Conservation (phyloP, 2,329 filamentous ascomycete genomes). For the Penicillium sp. region DNA sequence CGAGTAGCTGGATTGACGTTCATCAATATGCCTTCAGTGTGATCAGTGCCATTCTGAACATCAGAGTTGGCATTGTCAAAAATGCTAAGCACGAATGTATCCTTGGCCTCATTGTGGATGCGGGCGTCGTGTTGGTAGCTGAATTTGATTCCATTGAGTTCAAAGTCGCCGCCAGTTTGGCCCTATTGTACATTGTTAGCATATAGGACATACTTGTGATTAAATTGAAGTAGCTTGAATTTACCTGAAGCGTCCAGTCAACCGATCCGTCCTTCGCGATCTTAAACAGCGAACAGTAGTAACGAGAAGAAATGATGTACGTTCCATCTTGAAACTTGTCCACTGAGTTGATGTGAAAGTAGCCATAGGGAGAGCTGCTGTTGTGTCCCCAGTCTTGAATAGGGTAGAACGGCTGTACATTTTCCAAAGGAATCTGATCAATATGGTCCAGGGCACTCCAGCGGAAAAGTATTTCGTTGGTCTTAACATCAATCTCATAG, state of each 20-base stretch:
- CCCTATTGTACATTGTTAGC: constrained; percentile 16
- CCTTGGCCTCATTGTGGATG: constrained; percentile 28
- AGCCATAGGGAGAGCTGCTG: constrained; percentile 23
- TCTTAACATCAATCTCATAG: constrained; percentile 32
- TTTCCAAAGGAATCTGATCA: constrained; percentile 19
- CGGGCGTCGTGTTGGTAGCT: constrained; percentile 36
- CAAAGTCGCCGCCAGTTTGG: constrained; percentile 28
- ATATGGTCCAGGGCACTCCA: constrained; percentile 33
- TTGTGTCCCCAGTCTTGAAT: constrained; percentile 10
- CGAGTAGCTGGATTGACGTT: constrained; percentile 15
- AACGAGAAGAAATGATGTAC: neutral
- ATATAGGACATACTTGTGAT: neutral
- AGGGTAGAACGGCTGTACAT: constrained; percentile 16
- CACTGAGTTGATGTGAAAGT: constrained; percentile 27
- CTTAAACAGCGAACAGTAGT: constrained; percentile 7
- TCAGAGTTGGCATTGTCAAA: constrained; percentile 33
- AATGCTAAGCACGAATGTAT: constrained; percentile 28
- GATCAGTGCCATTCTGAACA: neutral
- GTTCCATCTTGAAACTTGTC: constrained; percentile 14
- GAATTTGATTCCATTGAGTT: constrained; percentile 13
- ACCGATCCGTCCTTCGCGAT: constrained; percentile 8
- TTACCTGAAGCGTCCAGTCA: constrained; percentile 20
- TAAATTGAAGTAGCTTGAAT: neutral
- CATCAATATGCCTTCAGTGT: constrained; percentile 17
- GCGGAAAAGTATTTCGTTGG: constrained; percentile 29